Base-by-base conservation (phyloP, 2,329 filamentous ascomycete genomes). In the Colletotrichum liaoningense region DNA sequence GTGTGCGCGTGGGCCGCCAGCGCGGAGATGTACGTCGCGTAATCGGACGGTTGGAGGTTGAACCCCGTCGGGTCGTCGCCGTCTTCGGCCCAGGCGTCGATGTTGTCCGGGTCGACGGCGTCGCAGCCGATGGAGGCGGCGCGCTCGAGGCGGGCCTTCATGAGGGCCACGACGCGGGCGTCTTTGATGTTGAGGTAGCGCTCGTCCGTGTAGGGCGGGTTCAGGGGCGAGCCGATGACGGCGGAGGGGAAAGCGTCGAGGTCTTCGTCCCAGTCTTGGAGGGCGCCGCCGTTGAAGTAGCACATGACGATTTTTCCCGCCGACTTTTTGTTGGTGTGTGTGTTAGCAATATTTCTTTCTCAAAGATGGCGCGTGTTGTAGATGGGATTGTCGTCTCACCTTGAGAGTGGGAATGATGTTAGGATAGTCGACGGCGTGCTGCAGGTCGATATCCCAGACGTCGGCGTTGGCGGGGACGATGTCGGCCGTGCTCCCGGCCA, bases 51-150 rank as follows among this genome's bases (percentile, higher is more conserved):
- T 26, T 76, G 78, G 28, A 81, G 79, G 30, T 74, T 74, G 74
- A 81, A 81, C 28, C 80, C 79, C 8, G 78, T 79, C 14, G 77
- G 76, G 57, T 81, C 80, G 5, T 75, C 72, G 42, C 73, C 73
- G 55, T 78, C 75, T 16, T 69, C 62, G 12, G 73, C 77, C 77
- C 79, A 81, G 49, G 78, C 79, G 28, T 82, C 80, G 56, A 82
- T 79, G 68, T 82, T 82, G 73, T 82, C 81, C 3, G 79, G 80
- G 69, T 82, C 81, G n/a, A 82, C 78, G 19, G 77, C 81, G 58
- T 81, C 81, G 62, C 81, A 82, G 22, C 81, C 81, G 16, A 77
- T 62, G 30, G 73, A 56, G n/a, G 76, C 78, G 12, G 81, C 80
- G 19, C 67, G 63, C 16, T 78, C 77, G 22, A 82, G 74, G 1